Evolutionary conservation across 345 rosid genomes (phyloP), one percentile per base, ranked within the genome.

Genomic region (Psidium guajava): DNA sequence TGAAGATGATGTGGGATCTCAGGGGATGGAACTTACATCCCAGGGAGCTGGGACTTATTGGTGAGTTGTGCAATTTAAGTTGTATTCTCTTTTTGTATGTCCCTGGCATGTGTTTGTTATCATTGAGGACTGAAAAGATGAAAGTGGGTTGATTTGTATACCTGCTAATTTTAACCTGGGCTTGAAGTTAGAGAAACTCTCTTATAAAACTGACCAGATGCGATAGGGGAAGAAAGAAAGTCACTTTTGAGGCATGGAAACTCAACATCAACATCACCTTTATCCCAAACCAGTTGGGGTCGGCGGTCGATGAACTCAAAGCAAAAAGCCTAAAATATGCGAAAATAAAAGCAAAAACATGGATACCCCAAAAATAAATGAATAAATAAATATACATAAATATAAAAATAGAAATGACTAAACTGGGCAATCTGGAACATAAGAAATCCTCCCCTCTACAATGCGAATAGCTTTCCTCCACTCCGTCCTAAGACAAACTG

Each of bases 1-100:
- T 88, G 99, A 98, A 90, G 95, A 94, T 82, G 91, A 95, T 89
- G 95, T 93, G 87, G 99, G 98, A 86, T 93, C 99, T 44, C 98
- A 93, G 91, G 99, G 99, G 75, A 98, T 96, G 99, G 99, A 98
- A 88, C 98, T 98, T 86, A 98, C 99, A 54, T 98, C 99, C 86
- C 99, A 96, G 87, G 99, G 99, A 89, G 99, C 99, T 86, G 99
- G 99, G 89, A 96, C 99, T 54, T 96, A 98, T 89, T 98, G 99
- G 99, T 96, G 86, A 92, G 94, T 86, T 81, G 25, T 36, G 9
- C 42, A 44, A 25, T 83, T 83, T 82, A 53, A 53, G 57, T 55
- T 8, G 44, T 16, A 1, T 82, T 52, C 83, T 53, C 59, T 82
- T 82, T 51, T 36, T 8, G 22, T 64, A 24, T 69, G 80, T 69